A percentile compares a stretch with the other conserved stretches of the same genome.
These are phyloP conservation scores for Fusarium temperatum DNA, from an alignment of 2,329 filamentous ascomycete genomes.

Conservation along the genomic window DNA sequence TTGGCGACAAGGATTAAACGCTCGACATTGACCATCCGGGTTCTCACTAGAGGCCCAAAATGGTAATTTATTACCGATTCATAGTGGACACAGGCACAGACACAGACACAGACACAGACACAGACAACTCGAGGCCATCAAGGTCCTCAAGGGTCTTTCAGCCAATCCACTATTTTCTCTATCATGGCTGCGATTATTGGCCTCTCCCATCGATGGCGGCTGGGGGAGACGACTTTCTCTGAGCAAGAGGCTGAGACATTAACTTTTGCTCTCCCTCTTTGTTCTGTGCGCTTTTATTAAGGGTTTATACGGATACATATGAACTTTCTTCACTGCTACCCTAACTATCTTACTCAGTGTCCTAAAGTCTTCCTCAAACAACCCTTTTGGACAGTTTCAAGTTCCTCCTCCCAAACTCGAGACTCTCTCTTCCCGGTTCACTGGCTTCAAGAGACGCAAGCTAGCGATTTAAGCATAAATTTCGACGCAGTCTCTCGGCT, in stretches of 20 bases:
- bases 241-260: conserved; percentile 31
- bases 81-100: conserved; percentile 2
- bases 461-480: conserved; percentile 26
- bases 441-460: background rate
- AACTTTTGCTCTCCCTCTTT: conserved; percentile 8
- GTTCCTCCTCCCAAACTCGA: background rate
- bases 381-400: conserved; percentile 19
- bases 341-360: background rate
- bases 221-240: conserved; percentile 4
- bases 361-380: background rate
- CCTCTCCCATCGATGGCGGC: background rate
- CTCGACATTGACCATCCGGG: conserved; percentile 33
- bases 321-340: background rate
- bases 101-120: background rate
- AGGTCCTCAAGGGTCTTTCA: conserved; percentile 37
- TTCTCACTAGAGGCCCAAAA: conserved; percentile 27
- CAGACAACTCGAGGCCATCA: conserved; percentile 1
- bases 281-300: background rate
- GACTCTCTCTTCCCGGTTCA: background rate
- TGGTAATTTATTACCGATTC: conserved; percentile 24
- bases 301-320: background rate
- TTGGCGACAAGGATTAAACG: conserved; percentile 30
- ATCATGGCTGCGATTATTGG: conserved; percentile 8
- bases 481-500: conserved; percentile 1
- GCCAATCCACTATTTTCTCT: conserved; percentile 24